These are phyloP conservation scores for Trichoderma koningiopsis DNA, from an alignment of 2,329 filamentous ascomycete species.

Conservation along the genomic window DNA sequence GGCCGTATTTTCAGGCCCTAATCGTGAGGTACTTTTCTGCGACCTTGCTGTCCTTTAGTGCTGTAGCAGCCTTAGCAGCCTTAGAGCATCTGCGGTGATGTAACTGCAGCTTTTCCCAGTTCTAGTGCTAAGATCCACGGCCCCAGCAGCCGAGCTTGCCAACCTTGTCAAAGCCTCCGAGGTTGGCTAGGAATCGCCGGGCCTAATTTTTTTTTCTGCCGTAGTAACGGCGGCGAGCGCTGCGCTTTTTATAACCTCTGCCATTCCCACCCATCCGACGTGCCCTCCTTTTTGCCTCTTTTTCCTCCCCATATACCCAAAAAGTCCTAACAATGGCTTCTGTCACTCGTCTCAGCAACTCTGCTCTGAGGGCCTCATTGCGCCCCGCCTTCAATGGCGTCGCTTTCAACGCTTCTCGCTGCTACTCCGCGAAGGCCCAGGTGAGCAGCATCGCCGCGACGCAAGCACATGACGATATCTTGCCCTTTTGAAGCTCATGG, in stretches of 20 bases:
- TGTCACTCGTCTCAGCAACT: slow-evolving; percentile 77
- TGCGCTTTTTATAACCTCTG: slow-evolving; percentile 43
- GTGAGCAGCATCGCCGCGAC: slow-evolving; percentile 50
- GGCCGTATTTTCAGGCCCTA: background rate
- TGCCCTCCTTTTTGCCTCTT: slow-evolving; percentile 31
- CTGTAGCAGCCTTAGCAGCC: too few relatives aligned
- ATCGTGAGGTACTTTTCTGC: slow-evolving; percentile 11
- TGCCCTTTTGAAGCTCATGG: background rate
- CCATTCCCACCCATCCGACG: slow-evolving; percentile 36
- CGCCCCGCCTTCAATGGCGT: slow-evolving; percentile 68
- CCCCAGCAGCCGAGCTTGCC: background rate
- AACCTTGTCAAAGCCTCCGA: slow-evolving; percentile 22
- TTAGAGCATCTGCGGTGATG: slow-evolving; percentile 2
- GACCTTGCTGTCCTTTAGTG: background rate
- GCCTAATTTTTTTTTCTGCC: slow-evolving; percentile 33
- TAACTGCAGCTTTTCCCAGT: slow-evolving; percentile 16
- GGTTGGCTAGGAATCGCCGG: slow-evolving; percentile 27
- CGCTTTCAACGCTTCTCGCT: slow-evolving; percentile 81
- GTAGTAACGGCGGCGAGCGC: slow-evolving; percentile 24
- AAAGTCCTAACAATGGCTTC: slow-evolving; percentile 68
- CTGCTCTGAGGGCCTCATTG: slow-evolving; percentile 78
- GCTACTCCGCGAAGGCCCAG: slow-evolving; percentile 91
- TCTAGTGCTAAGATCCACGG: slow-evolving; percentile 13
- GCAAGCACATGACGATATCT: background rate
- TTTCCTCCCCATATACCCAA: slow-evolving; percentile 11